phyloP scores from a whole-genome alignment of 306 rosid genomes.

The Cyclanthera cordifolia region DNA sequence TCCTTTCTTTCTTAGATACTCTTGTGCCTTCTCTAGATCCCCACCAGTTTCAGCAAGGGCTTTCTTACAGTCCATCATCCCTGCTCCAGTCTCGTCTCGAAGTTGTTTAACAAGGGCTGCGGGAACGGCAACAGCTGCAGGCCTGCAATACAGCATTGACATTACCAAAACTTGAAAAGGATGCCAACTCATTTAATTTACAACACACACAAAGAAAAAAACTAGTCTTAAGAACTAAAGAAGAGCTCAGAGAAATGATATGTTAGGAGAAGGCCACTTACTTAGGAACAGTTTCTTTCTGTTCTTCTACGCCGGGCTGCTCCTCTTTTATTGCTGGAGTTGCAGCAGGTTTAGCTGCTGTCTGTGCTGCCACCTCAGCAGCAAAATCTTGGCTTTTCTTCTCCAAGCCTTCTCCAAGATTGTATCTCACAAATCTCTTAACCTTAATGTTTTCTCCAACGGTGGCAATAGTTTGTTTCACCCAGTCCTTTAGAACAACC shows the following conservation, averaged over 20 bases:
- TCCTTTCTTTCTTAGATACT: slow-evolving; percentile 89
- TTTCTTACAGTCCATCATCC: slow-evolving; percentile 99
- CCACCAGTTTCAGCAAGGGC: slow-evolving; percentile 89
- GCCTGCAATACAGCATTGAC: slow-evolving; percentile 34
- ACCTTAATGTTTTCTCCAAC: slow-evolving; percentile 94
- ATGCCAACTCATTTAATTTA: not conserved
- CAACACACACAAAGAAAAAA: not conserved
- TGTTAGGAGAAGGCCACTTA: slow-evolving; percentile 28
- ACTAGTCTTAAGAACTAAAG: not conserved
- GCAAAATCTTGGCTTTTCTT: slow-evolving; percentile 97
- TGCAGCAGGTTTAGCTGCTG: slow-evolving; percentile 46
- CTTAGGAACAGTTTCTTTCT: slow-evolving; percentile 54
- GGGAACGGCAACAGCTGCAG: slow-evolving; percentile 48
- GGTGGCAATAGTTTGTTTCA: slow-evolving; percentile 91
- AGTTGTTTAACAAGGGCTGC: slow-evolving; percentile 77
- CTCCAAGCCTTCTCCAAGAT: slow-evolving; percentile 96
- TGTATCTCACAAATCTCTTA: slow-evolving; percentile 79
- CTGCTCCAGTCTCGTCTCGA: slow-evolving; percentile 94
- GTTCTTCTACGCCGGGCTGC: slow-evolving; percentile 41
- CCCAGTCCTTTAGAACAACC: slow-evolving; percentile 65
- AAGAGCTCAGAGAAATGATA: not conserved
- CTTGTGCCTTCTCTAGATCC: slow-evolving; percentile 94
- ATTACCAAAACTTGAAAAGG: not conserved
- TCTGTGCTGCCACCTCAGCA: slow-evolving; percentile 98
- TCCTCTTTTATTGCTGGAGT: slow-evolving; percentile 36